Evolutionary conservation across 169 alveolate genomes (phyloP).

Genomic region (Plasmodium cynomolgi): DNA sequence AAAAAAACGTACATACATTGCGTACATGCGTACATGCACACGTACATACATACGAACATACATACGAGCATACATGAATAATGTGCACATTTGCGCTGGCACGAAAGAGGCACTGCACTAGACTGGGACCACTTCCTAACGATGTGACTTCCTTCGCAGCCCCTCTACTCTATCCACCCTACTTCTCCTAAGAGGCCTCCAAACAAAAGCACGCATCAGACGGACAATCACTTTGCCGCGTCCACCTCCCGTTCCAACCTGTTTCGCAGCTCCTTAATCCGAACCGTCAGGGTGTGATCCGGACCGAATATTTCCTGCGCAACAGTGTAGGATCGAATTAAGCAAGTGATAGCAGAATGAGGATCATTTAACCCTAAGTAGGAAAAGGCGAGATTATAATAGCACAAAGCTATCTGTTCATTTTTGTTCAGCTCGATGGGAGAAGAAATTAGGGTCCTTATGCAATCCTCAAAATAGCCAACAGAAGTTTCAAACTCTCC

Average conservation of each 20-base stretch:
- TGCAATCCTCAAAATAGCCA: slow-evolving; percentile 68
- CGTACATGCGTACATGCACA: not conserved
- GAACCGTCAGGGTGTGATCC: slow-evolving; percentile 40
- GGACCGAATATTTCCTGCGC: slow-evolving; percentile 63
- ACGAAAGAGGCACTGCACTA: not conserved
- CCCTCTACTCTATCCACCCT: no score
- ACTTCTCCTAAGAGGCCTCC: not conserved
- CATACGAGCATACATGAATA: no score
- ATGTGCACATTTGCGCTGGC: not conserved
- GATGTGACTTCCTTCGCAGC: not conserved
- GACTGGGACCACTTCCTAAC: not conserved
- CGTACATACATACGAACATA: not conserved
- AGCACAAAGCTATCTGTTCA: slow-evolving; percentile 72
- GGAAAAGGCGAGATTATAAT: slow-evolving; percentile 70
- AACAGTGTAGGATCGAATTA: slow-evolving; percentile 37
- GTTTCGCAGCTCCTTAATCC: slow-evolving; percentile 26
- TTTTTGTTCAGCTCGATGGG: slow-evolving; percentile 39
- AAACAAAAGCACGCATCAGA: not conserved
- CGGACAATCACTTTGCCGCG: not conserved
- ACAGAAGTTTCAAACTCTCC: slow-evolving; percentile 41
- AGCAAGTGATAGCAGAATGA: slow-evolving; percentile 54
- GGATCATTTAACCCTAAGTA: slow-evolving; percentile 64
- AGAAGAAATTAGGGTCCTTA: slow-evolving; percentile 54
- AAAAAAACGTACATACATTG: not conserved
- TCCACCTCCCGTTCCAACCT: slow-evolving; percentile 16